Percentiles rank a stretch among this genome's conserved stretches.
Conservation (phyloP, 768 basidiomycete species). For the Cystoderma amianthinum region DNA sequence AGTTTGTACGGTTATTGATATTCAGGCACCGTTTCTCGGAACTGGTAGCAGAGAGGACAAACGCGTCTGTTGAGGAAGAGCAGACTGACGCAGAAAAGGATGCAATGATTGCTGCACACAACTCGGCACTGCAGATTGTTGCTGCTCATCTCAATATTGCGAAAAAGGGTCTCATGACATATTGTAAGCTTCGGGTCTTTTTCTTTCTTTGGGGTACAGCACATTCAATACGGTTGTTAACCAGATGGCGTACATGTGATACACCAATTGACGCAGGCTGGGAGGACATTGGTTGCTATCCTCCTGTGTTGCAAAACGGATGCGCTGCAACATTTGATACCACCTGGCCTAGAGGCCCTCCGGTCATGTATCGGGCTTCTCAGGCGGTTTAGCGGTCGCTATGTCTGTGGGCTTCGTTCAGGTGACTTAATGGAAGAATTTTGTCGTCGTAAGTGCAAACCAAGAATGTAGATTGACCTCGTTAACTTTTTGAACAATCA, state of each 20-base stretch:
- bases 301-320: slow-evolving; percentile 86
- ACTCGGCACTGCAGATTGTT: slow-evolving; percentile 76
- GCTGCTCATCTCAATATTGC: slow-evolving; percentile 80
- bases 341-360: slow-evolving; percentile 78
- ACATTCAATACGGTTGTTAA: slow-evolving; percentile 9
- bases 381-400: slow-evolving; percentile 83
- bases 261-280: slow-evolving; percentile 91
- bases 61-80: slow-evolving; percentile 41
- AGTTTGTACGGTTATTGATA: slow-evolving; percentile 82
- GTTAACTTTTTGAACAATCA: slow-evolving; percentile 5
- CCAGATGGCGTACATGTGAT: slow-evolving; percentile 92
- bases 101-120: slow-evolving; percentile 70
- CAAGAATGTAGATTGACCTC: slow-evolving; percentile 3
- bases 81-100: slow-evolving; percentile 68
- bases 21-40: slow-evolving; percentile 84
- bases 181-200: slow-evolving; percentile 54
- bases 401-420: slow-evolving; percentile 85
- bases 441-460: slow-evolving; percentile 61
- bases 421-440: slow-evolving; percentile 95
- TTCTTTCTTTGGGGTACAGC: slow-evolving; percentile 3
- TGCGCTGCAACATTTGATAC: slow-evolving; percentile 64
- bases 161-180: slow-evolving; percentile 88
- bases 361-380: slow-evolving; percentile 86
- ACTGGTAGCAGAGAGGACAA: slow-evolving; percentile 62
- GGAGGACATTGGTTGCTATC: slow-evolving; percentile 83